Percentiles rank a stretch among this genome's conserved stretches.
Conservation (phyloP, 257 asterid species). For the Fraxinus anomala region DNA sequence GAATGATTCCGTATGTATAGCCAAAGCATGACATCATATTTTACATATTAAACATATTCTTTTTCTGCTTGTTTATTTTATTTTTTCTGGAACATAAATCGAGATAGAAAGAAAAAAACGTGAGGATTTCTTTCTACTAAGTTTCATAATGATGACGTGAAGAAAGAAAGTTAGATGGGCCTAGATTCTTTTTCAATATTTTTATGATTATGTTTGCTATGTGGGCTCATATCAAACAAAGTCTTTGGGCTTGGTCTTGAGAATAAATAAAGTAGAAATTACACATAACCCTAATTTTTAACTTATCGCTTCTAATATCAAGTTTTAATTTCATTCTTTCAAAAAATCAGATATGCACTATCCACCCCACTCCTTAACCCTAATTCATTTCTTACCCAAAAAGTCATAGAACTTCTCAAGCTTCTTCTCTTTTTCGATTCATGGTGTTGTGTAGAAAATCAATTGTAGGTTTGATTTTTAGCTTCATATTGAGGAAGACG, state of each 20-base stretch:
- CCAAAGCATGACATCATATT: not conserved
- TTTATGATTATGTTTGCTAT: constrained; percentile 6
- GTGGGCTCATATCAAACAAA: not conserved
- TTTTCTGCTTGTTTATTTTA: not conserved
- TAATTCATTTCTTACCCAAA: too few relatives aligned
- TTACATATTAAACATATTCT: not conserved
- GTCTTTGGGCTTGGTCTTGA: not conserved
- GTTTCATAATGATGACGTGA: not conserved
- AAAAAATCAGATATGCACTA: too few relatives aligned
- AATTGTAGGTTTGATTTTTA: too few relatives aligned
- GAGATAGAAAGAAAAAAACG: not conserved
- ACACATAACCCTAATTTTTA: too few relatives aligned
- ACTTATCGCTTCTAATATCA: too few relatives aligned
- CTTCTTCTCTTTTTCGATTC: too few relatives aligned
- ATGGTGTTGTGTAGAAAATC: too few relatives aligned
- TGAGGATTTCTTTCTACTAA: not conserved
- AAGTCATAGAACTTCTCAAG: too few relatives aligned
- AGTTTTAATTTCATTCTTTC: too few relatives aligned
- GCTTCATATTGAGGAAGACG: too few relatives aligned
- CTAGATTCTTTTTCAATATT: constrained; percentile 14
- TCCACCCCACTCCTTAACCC: too few relatives aligned
- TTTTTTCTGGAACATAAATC: not conserved
- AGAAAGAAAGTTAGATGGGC: constrained; percentile 5
- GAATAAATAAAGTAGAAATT: too few relatives aligned
- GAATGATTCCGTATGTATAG: not conserved